These are phyloP conservation scores for Millerozyma miso DNA, from an alignment of 805 yeast genomes.

Conservation along the genomic window DNA sequence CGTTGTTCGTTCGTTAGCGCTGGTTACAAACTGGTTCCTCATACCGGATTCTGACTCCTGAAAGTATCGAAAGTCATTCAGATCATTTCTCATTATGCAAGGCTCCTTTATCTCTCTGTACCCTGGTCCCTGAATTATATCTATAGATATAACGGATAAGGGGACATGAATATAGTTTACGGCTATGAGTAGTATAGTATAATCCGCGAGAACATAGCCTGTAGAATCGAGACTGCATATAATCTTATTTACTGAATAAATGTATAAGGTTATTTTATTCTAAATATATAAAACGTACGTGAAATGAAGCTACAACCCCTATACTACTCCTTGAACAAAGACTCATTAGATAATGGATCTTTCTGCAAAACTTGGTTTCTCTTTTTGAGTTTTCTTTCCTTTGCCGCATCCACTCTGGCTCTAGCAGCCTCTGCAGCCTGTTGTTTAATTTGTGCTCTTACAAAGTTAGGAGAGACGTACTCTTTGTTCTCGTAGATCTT, in stretches of 20 bases:
- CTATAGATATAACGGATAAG: neutral
- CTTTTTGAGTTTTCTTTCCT: conserved; percentile 67
- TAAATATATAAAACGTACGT: neutral
- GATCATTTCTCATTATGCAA: neutral
- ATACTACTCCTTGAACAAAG: conserved; percentile 52
- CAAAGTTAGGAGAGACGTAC: conserved; percentile 92
- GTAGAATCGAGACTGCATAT: neutral
- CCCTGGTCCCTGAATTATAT: neutral
- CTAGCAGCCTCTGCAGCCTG: conserved; percentile 77
- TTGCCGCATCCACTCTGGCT: conserved; percentile 73
- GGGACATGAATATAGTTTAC: neutral
- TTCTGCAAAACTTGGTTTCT: conserved; percentile 70
- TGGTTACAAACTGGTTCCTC: conserved; percentile 15
- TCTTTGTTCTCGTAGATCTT: conserved; percentile 95
- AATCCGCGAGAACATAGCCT: neutral
- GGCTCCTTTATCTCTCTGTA: neutral
- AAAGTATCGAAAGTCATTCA: neutral
- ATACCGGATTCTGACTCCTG: conserved; percentile 2
- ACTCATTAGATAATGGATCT: conserved; percentile 81
- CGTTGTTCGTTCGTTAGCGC: neutral
- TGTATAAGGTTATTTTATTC: neutral
- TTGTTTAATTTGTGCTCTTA: conserved; percentile 81
- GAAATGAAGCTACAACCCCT: neutral
- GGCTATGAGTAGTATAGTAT: neutral
- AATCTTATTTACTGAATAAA: neutral